These are phyloP conservation scores for Petasospora fabianii DNA, from an alignment of 1,139 yeast genomes.

Conservation along the genomic window DNA sequence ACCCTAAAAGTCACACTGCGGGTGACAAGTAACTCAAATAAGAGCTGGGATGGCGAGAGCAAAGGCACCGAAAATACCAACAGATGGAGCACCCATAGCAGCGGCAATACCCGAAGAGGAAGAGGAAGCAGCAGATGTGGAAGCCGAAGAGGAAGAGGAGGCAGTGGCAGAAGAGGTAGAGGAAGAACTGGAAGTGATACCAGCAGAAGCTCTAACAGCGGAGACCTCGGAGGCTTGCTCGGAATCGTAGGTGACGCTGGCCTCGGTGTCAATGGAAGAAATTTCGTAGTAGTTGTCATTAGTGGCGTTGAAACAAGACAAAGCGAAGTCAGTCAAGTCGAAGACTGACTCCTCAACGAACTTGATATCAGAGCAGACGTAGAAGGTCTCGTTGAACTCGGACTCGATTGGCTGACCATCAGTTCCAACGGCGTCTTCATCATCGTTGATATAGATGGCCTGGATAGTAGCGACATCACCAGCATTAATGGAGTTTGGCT, in stretches of 20 bases:
- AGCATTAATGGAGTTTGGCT: slow-evolving; percentile 31
- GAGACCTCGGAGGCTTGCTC: slow-evolving; percentile 16
- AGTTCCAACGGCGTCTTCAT: slow-evolving; percentile 30
- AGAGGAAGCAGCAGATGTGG: slow-evolving; percentile 13
- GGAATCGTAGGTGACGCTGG: slow-evolving; percentile 22
- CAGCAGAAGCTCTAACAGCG: slow-evolving; percentile 23
- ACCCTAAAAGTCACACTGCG: background rate
- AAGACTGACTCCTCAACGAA: slow-evolving; percentile 37
- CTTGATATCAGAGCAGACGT: slow-evolving; percentile 37
- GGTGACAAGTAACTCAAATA: too few species aligned
- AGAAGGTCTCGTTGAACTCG: slow-evolving; percentile 31
- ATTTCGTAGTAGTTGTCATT: slow-evolving; percentile 32
- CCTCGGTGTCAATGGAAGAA: slow-evolving; percentile 23
- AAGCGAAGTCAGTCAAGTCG: slow-evolving; percentile 31
- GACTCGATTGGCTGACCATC: slow-evolving; percentile 22
- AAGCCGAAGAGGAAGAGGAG: slow-evolving; percentile 13
- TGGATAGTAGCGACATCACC: slow-evolving; percentile 41
- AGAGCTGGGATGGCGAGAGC: slow-evolving; percentile 18
- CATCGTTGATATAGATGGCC: slow-evolving; percentile 35
- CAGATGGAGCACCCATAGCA: slow-evolving; percentile 13
- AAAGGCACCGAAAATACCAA: slow-evolving; percentile 12
- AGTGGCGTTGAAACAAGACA: slow-evolving; percentile 39
- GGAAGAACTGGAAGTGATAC: slow-evolving; percentile 14
- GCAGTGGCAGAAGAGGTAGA: slow-evolving; percentile 17
- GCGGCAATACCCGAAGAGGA: slow-evolving; percentile 19